Percentiles rank a stretch among this genome's conserved stretches.
Evolutionary conservation across 2,329 filamentous ascomycete genomes (phyloP).

Genomic region (Reticulascus tulasneorum): DNA sequence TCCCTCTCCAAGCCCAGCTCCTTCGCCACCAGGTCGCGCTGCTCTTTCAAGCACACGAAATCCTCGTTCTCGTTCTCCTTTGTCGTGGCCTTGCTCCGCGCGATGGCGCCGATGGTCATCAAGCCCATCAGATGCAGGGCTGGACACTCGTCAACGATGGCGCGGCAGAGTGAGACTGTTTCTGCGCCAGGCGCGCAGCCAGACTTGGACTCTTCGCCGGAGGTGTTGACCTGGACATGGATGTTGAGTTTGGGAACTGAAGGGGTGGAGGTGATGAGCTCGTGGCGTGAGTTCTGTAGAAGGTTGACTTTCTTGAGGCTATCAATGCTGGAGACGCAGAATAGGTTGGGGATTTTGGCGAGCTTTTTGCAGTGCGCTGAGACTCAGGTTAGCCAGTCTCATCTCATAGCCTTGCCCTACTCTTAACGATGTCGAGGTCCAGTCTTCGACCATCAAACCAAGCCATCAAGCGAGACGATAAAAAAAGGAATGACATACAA

Average conservation of each 20-base stretch:
- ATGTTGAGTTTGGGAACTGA: constrained; percentile 55
- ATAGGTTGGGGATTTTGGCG: constrained; percentile 83
- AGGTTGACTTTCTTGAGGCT: constrained; percentile 79
- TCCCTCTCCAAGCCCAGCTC: constrained; percentile 44
- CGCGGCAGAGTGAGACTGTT: constrained; percentile 60
- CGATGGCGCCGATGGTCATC: constrained; percentile 98
- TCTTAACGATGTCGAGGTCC: too few species aligned
- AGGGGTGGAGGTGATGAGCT: constrained; percentile 39
- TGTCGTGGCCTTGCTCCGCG: constrained; percentile 69
- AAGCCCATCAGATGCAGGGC: constrained; percentile 73
- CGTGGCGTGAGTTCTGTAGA: constrained; percentile 71
- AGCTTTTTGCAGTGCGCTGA: constrained; percentile 87
- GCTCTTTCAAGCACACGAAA: constrained; percentile 65
- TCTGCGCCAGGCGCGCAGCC: constrained; percentile 68
- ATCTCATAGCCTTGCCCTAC: too few species aligned
- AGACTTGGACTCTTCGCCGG: constrained; percentile 79
- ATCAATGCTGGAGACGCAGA: constrained; percentile 89
- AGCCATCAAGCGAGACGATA: constrained; percentile 3
- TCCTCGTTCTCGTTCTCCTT: constrained; percentile 86
- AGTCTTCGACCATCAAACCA: too few species aligned
- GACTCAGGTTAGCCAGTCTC: too few species aligned
- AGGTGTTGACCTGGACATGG: constrained; percentile 95
- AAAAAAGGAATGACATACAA: constrained; percentile 31
- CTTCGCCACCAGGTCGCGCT: constrained; percentile 64
- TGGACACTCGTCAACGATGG: constrained; percentile 68